Evolutionary conservation across 208 protist genomes (phyloP), one percentile per base, ranked within the genome.

Genomic region (Leishmania martiniquensis): DNA sequence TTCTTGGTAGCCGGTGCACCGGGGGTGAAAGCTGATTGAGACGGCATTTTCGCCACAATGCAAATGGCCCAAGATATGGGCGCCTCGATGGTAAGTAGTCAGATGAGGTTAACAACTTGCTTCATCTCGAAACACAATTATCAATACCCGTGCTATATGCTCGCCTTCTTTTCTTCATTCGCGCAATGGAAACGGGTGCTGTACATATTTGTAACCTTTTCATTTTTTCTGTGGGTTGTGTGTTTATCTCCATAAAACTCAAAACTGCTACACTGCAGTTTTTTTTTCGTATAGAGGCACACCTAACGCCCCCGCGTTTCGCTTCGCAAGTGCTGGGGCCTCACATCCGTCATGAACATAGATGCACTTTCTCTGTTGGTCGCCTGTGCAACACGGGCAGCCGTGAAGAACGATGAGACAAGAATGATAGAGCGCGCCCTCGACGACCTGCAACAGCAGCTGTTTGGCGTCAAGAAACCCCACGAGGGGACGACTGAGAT

Each of bases 361-460:
- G 71, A 71, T 44, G 74, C 72, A 54, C 57, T 57, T 54, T 17
- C 59, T 9, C 25, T 67, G 22, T 29, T 83, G 1, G 7, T 83
- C 22, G 49, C 71, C n/a, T 42, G 51, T 52, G 79, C 74, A 29
- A 59, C 79, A 52, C 79, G 73, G 39, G 73, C 67, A 63, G 42
- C 37, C 6, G 57, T 71, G 22, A 63, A 59, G 55, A 67, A 39
- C 55, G 59, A 1, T 10, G 79, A 83, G 20, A 15, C 57, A 44
- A 47, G 15, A 20, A 25, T 67, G 9, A 49, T 83, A 34, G 55
- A 78, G 49, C 15, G 6, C 47, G 74, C 79, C 29, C 74, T 83
- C 1, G 39, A 76, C 20, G 60, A 83, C 29, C 44, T 83, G 49
- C 74, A 83, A 47, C n/a, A 32, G 51, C 67, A 49, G 55, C 51